Evolutionary conservation across 306 rosid species (phyloP).

Genomic region (Ammopiptanthus mongolicus): DNA sequence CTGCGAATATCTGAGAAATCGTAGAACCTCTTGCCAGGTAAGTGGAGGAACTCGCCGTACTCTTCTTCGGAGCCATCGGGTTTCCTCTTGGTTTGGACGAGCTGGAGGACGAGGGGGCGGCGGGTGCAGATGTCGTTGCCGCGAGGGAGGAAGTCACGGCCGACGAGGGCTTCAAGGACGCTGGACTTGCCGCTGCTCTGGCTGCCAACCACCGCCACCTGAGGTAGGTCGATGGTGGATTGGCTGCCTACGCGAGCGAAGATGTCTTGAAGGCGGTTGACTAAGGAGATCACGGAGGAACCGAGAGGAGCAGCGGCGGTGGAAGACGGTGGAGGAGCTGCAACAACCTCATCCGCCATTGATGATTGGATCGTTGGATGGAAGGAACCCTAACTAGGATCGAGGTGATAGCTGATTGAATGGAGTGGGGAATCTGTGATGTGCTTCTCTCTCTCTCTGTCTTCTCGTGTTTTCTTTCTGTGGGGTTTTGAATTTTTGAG

Average conservation of each 20-base stretch:
- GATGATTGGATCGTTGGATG: slow-evolving; percentile 26
- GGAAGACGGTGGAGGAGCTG: slow-evolving; percentile 29
- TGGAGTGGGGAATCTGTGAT: neutral
- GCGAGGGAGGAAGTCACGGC: slow-evolving; percentile 93
- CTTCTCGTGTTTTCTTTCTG: neutral
- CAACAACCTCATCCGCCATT: slow-evolving; percentile 76
- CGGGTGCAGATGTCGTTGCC: slow-evolving; percentile 94
- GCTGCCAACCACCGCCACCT: slow-evolving; percentile 96
- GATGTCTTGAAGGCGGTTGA: slow-evolving; percentile 91
- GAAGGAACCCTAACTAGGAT: slow-evolving; percentile 19
- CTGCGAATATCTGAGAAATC: slow-evolving; percentile 86
- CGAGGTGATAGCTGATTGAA: neutral
- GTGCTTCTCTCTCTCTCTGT: neutral
- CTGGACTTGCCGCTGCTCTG: slow-evolving; percentile 99
- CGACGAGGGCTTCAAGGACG: slow-evolving; percentile 92
- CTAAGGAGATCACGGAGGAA: slow-evolving; percentile 78
- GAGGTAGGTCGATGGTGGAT: slow-evolving; percentile 92
- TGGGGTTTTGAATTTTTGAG: no score
- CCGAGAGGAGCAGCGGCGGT: slow-evolving; percentile 62
- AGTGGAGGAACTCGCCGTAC: slow-evolving; percentile 95
- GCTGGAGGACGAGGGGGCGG: slow-evolving; percentile 92
- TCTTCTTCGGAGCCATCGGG: slow-evolving; percentile 65
- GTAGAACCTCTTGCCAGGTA: slow-evolving; percentile 62
- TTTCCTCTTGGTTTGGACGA: slow-evolving; percentile 64
- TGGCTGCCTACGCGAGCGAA: slow-evolving; percentile 89